These are phyloP conservation scores for Coniella lustricola DNA, from an alignment of 2,329 filamentous ascomycete genomes.

Conservation along the genomic window DNA sequence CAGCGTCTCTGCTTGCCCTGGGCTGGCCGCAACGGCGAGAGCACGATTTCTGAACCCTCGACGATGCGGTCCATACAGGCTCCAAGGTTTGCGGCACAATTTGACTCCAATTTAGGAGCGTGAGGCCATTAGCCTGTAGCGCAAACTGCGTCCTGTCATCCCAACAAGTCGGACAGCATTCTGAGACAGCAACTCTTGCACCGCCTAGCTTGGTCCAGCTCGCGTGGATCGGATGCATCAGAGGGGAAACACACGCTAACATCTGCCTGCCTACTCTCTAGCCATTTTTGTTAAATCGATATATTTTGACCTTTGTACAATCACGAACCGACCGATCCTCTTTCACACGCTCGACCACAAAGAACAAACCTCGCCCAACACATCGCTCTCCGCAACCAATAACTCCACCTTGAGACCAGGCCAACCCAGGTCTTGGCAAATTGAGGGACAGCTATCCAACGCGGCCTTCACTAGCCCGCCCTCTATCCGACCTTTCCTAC, in stretches of 20 bases:
- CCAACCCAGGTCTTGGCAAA: neutral
- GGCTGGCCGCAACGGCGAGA: neutral
- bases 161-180: constrained; percentile 1
- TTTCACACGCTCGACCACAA: neutral
- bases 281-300: constrained; percentile 15
- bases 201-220: constrained; percentile 2
- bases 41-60: neutral
- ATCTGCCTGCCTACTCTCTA: neutral
- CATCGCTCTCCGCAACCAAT: neutral
- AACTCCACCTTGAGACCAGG: neutral
- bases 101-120: neutral
- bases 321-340: neutral
- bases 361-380: neutral
- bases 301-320: constrained; percentile 9
- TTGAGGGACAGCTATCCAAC: constrained; percentile 12
- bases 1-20: neutral
- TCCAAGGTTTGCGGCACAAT: neutral
- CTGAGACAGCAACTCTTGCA: constrained; percentile 2
- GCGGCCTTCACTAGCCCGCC: constrained; percentile 22
- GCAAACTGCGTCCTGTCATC: constrained; percentile 4
- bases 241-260: constrained; percentile 8
- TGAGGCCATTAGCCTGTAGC: constrained; percentile 2
- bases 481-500: constrained; percentile 17
- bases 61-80: neutral
- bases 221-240: constrained; percentile 1